phyloP scores from a whole-genome alignment of 2,329 filamentous ascomycete genomes.

The Bertia moriformis region DNA sequence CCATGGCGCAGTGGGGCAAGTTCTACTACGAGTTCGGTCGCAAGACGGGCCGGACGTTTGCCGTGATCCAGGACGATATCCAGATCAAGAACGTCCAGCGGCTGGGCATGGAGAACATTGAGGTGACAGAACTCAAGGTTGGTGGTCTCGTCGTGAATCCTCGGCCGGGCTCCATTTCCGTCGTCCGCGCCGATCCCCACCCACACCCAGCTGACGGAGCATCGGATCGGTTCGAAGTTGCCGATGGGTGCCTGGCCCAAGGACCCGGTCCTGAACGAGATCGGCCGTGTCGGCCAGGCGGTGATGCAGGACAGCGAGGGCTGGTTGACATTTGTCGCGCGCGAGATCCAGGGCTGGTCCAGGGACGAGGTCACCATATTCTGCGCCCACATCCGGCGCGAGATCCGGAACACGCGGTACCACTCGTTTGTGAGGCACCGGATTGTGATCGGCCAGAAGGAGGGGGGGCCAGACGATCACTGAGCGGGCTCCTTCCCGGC shows the following conservation, averaged over 20 bases:
- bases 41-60: constrained; percentile 26
- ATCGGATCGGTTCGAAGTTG: too few species aligned
- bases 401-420: too few species aligned
- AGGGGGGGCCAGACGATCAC: too few species aligned
- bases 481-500: too few species aligned
- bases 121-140: constrained; percentile 35
- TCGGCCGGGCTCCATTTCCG: too few species aligned
- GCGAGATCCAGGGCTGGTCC: neutral
- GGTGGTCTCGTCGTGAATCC: constrained; percentile 30
- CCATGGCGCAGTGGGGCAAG: neutral
- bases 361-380: neutral
- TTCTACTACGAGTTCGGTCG: constrained; percentile 24
- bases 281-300: constrained; percentile 4
- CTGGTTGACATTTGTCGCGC: neutral
- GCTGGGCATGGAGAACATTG: constrained; percentile 40
- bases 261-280: constrained; percentile 7
- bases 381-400: neutral
- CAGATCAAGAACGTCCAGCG: constrained; percentile 34
- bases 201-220: too few species aligned
- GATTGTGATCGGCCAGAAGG: too few species aligned
- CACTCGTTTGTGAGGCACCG: too few species aligned
- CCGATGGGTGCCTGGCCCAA: constrained; percentile 9
- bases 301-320: constrained; percentile 1
- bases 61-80: constrained; percentile 33
- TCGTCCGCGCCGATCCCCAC: too few species aligned